Percentiles rank a stretch among this genome's conserved stretches.
These are phyloP conservation scores for Suillus decipiens DNA, from an alignment of 768 basidiomycete genomes.

Conservation along the genomic window DNA sequence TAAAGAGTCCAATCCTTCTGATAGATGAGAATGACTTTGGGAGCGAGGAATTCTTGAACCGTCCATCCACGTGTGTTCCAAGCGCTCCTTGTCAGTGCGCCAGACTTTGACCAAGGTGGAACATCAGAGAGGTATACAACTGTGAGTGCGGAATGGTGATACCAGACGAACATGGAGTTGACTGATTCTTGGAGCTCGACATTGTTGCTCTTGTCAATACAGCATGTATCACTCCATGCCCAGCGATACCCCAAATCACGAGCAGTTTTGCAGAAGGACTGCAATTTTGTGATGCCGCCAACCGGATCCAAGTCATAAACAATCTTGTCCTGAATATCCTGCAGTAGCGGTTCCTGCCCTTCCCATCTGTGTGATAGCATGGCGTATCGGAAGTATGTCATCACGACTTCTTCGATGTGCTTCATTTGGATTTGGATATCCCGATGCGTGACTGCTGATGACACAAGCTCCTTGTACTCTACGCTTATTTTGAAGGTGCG, in stretches of 20 bases:
- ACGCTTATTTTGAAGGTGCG: background rate
- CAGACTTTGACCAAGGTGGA: background rate
- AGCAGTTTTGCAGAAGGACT: background rate
- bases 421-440: background rate
- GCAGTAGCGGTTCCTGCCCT: background rate
- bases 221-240: background rate
- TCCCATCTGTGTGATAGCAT: background rate
- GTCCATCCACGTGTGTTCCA: too few relatives aligned
- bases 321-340: background rate
- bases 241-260: background rate
- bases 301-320: background rate
- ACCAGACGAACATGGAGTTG: background rate
- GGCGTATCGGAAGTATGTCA: background rate
- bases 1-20: too few relatives aligned
- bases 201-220: background rate
- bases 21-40: too few relatives aligned
- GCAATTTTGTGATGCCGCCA: background rate
- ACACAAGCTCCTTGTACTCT: background rate
- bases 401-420: background rate
- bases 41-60: too few relatives aligned
- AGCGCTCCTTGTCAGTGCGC: too few relatives aligned
- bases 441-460: background rate
- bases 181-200: background rate
- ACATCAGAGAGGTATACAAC: background rate
- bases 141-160: background rate